Percentiles rank a stretch among this genome's conserved stretches.
Conservation (phyloP, 768 basidiomycete genomes). For the Boletus pseudopeckii region DNA sequence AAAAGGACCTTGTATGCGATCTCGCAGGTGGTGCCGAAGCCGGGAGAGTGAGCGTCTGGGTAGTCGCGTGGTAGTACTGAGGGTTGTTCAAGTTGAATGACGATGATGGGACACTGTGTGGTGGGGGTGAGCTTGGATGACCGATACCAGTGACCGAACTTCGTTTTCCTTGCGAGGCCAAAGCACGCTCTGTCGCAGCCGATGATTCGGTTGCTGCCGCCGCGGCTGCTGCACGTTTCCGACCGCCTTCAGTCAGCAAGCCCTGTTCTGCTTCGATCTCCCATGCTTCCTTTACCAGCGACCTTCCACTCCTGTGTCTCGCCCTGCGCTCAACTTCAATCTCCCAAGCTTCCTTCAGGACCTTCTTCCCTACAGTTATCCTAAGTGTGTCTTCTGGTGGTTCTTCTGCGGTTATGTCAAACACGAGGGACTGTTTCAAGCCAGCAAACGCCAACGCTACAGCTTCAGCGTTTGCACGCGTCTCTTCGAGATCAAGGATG, state of each 20-base stretch:
- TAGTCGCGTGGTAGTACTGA: conserved; percentile 56
- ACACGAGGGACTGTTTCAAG: conserved; percentile 50
- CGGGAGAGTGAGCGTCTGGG: conserved; percentile 64
- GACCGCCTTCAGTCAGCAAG: conserved; percentile 69
- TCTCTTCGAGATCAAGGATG: conserved; percentile 65
- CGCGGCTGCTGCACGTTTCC: conserved; percentile 55
- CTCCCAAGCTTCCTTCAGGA: conserved; percentile 78
- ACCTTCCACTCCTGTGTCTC: conserved; percentile 39
- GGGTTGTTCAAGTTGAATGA: conserved; percentile 41
- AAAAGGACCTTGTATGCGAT: conserved; percentile 62
- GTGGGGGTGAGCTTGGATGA: conserved; percentile 26
- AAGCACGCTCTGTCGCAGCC: conserved; percentile 8
- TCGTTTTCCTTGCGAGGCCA: conserved; percentile 16
- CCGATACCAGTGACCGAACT: conserved; percentile 19
- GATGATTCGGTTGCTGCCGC: conserved; percentile 39
- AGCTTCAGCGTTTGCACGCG: conserved; percentile 48
- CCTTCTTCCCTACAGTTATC: conserved; percentile 65
- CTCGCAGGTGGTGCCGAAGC: conserved; percentile 50
- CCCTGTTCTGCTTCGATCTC: conserved; percentile 78
- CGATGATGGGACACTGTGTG: conserved; percentile 19
- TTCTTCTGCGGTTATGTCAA: conserved; percentile 52
- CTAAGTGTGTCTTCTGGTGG: conserved; percentile 50
- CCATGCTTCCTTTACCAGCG: conserved; percentile 63
- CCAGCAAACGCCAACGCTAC: conserved; percentile 43
- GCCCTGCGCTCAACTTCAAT: conserved; percentile 61